A percentile compares a stretch with the other conserved stretches of the same genome.
These are phyloP conservation scores for Botrytis pseudocinerea DNA, from an alignment of 2,329 filamentous ascomycete genomes.

Conservation along the genomic window DNA sequence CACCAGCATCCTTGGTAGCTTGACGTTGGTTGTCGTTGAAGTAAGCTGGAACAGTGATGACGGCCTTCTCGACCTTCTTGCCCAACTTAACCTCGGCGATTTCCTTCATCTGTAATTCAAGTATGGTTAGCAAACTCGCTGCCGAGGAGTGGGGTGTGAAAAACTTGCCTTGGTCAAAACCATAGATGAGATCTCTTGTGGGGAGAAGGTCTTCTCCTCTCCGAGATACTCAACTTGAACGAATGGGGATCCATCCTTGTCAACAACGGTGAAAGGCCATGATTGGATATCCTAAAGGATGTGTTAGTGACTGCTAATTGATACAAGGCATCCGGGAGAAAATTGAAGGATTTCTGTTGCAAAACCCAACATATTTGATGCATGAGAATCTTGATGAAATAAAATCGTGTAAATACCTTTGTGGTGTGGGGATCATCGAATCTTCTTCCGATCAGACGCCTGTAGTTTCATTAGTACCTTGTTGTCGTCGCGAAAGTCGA, in stretches of 20 bases:
- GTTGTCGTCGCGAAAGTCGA: slow-evolving; percentile 14
- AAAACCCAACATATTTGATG: neutral
- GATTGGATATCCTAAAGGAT: slow-evolving; percentile 64
- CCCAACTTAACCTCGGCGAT: slow-evolving; percentile 97
- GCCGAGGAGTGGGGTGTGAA: slow-evolving; percentile 5
- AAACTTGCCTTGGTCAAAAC: slow-evolving; percentile 85
- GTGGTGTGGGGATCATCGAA: slow-evolving; percentile 96
- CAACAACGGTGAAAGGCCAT: slow-evolving; percentile 98
- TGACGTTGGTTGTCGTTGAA: slow-evolving; percentile 99
- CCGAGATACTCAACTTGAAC: slow-evolving; percentile 95
- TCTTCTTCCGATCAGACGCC: slow-evolving; percentile 95
- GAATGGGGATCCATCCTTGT: slow-evolving; percentile 83
- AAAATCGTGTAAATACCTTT: slow-evolving; percentile 59
- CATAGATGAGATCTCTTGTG: slow-evolving; percentile 99
- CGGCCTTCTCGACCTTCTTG: slow-evolving; percentile 98
- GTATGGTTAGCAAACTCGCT: slow-evolving; percentile 2
- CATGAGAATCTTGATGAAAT: neutral
- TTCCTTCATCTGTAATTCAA: slow-evolving; percentile 85
- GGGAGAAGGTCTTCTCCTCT: slow-evolving; percentile 93
- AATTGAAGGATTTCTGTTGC: neutral
- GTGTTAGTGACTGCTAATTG: neutral
- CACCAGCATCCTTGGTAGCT: slow-evolving; percentile 98
- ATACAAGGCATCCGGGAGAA: neutral
- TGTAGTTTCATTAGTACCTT: slow-evolving; percentile 43
- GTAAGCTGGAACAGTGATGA: slow-evolving; percentile 98